Evolutionary conservation across 257 asterid genomes (phyloP), one percentile per base, ranked within the genome.

Genomic region (Cordia subcordata): DNA sequence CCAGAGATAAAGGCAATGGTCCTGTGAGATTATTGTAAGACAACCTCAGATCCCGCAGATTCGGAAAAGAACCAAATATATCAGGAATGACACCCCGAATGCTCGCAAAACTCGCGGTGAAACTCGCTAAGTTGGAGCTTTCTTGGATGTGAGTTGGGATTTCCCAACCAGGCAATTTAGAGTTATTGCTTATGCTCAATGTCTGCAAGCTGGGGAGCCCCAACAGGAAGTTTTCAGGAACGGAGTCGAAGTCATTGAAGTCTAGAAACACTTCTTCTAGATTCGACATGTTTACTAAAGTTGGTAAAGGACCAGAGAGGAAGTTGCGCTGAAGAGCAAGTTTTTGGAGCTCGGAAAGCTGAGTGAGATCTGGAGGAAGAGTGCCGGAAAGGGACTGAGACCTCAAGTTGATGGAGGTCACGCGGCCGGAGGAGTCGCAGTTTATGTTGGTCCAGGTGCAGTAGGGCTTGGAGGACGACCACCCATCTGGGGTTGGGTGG

Each of bases 21-120:
- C 98, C 98, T 47, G 81, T 79, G 37, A 92, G 61, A 66, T 81
- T 75, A 58, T 92, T 92, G 76, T 92, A 92, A 20, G 94, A 84
- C 55, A 92, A 27, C 17, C 95, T 76, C 69, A 92, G 44, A 18
- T 79, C 58, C 68, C 65, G 86, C 67, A 92, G 71, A 84, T 73
- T 81, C 0, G 86, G 82, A 44, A 88, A 78, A 3, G 83, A 70
- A 19, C 18, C 69, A 19, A 86, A 92, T 4, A 92, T 66, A 59
- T 92, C 96, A 0, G 96, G 98, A 22, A 92, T 79, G 20, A 10
- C 35, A 47, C 96, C 96, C 8, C 53, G 21, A 13, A 92, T 55
- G 53, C 77, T 73, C 0, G 88, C 82, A 72, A 78, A 79, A 21
- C 94, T 83, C 2, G 96, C 96, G 8, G 51, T 67, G 53, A 88